Evolutionary conservation across 495 filamentous ascomycete species (phyloP).

Genomic region (Penicillium angulare): DNA sequence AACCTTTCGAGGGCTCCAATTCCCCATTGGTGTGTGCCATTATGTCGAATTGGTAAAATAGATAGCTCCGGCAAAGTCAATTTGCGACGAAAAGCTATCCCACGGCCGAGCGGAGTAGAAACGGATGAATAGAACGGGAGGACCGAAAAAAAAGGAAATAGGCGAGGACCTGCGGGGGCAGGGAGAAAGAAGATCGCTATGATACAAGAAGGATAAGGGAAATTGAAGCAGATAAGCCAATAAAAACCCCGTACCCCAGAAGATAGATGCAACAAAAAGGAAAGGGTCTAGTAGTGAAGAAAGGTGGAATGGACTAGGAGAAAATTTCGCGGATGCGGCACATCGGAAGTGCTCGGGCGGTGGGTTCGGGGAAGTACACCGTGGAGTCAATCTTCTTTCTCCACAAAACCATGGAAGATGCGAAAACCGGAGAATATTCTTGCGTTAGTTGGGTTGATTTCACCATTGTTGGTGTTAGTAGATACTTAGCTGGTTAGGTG

Average conservation of each 20-base stretch:
- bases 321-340: constrained; percentile 48
- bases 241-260: constrained; percentile 39
- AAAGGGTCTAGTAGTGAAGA: constrained; percentile 25
- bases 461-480: too few relatives aligned
- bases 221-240: constrained; percentile 42
- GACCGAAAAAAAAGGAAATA: constrained; percentile 15
- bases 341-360: constrained; percentile 49
- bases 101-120: constrained; percentile 14
- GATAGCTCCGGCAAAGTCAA: constrained; percentile 18
- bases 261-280: constrained; percentile 25
- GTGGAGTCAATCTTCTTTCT: constrained; percentile 18
- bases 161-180: constrained; percentile 17
- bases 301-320: constrained; percentile 30
- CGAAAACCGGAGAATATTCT: constrained; percentile 1
- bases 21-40: constrained; percentile 47
- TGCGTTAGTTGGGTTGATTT: too few relatives aligned
- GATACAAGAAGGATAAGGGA: constrained; percentile 39
- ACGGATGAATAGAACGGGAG: constrained; percentile 3
- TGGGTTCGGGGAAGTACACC: constrained; percentile 30
- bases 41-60: constrained; percentile 21
- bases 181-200: constrained; percentile 30
- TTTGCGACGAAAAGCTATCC: constrained; percentile 15
- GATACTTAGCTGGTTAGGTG: background rate
- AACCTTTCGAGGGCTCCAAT: constrained; percentile 44
- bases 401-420: constrained; percentile 12